phyloP scores from a whole-genome alignment of 805 yeast genomes.

The Candida ulmi region DNA sequence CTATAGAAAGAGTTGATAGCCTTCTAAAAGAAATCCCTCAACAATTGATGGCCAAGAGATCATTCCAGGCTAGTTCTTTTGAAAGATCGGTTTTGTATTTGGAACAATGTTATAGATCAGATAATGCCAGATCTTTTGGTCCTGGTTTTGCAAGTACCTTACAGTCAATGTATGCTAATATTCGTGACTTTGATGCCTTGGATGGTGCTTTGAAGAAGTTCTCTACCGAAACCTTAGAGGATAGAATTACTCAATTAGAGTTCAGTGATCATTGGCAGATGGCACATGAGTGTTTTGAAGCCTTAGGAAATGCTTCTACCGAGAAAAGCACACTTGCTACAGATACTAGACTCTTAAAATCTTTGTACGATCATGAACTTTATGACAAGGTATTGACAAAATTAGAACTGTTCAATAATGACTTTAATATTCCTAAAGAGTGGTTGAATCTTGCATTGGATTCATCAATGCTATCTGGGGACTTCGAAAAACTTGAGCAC shows the following conservation, averaged over 20 bases:
- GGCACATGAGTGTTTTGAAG: constrained; percentile 81
- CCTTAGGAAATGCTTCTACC: constrained; percentile 38
- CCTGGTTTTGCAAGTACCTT: constrained; percentile 41
- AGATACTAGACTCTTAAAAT: constrained; percentile 56
- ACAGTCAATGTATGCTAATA: constrained; percentile 78
- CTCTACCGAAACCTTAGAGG: constrained; percentile 63
- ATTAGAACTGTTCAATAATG: constrained; percentile 10
- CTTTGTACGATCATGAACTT: constrained; percentile 71
- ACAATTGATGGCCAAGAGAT: constrained; percentile 65
- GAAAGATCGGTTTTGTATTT: constrained; percentile 83
- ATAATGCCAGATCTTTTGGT: constrained; percentile 26
- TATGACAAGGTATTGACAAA: constrained; percentile 44
- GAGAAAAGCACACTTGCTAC: constrained; percentile 24
- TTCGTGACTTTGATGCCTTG: constrained; percentile 85
- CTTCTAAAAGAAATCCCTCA: constrained; percentile 58
- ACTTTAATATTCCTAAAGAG: constrained; percentile 24
- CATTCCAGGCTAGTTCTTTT: constrained; percentile 77
- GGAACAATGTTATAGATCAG: constrained; percentile 62
- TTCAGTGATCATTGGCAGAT: constrained; percentile 82
- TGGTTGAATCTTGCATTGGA: constrained; percentile 69
- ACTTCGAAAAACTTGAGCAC: constrained; percentile 37
- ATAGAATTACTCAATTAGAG: constrained; percentile 74
- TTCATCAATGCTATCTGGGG: constrained; percentile 66
- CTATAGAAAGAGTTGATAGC: constrained; percentile 32
- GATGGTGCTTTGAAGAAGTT: constrained; percentile 78